A percentile compares a stretch with the other conserved stretches of the same genome.
Conservation (phyloP, 352 stramenopile genomes). For the Globisporangium radiosum region DNA sequence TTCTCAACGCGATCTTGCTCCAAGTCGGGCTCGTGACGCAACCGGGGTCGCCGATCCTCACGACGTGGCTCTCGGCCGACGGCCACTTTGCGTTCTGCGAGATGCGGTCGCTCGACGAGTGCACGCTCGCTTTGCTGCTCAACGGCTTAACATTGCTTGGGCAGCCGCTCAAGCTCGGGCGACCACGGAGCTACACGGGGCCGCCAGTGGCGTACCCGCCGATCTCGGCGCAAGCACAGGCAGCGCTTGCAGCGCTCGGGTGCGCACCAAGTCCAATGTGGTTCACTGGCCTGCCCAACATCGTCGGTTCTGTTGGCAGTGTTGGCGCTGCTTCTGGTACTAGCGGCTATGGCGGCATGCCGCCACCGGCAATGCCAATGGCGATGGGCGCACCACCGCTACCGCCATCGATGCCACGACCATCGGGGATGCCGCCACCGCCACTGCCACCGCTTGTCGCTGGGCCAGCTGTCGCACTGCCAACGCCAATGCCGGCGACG, state of each 20-base stretch:
- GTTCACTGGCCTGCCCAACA: slow-evolving; percentile 30
- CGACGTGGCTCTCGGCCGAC: slow-evolving; percentile 83
- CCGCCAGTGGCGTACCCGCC: slow-evolving; percentile 71
- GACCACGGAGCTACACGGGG: slow-evolving; percentile 76
- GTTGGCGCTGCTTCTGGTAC: neutral
- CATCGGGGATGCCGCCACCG: neutral
- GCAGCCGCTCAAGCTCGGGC: slow-evolving; percentile 82
- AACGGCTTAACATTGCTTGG: slow-evolving; percentile 77
- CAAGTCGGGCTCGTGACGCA: slow-evolving; percentile 75
- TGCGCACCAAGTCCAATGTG: slow-evolving; percentile 76
- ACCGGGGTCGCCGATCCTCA: slow-evolving; percentile 76
- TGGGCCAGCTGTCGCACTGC: neutral
- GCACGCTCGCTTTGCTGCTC: slow-evolving; percentile 76
- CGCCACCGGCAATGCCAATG: slow-evolving; percentile 3
- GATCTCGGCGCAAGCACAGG: slow-evolving; percentile 64
- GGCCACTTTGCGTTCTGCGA: slow-evolving; percentile 86
- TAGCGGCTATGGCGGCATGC: slow-evolving; percentile 5
- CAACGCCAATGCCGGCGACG: neutral
- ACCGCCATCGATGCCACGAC: neutral
- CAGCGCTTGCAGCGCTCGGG: slow-evolving; percentile 71
- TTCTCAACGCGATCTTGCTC: slow-evolving; percentile 83
- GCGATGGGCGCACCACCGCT: neutral
- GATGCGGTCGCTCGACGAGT: slow-evolving; percentile 84
- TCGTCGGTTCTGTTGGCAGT: neutral
- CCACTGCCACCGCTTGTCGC: neutral